Percentiles rank a stretch among this genome's conserved stretches.
These are phyloP conservation scores for Aspergillus sp. DNA, from an alignment of 2,329 filamentous ascomycete genomes.

Conservation along the genomic window DNA sequence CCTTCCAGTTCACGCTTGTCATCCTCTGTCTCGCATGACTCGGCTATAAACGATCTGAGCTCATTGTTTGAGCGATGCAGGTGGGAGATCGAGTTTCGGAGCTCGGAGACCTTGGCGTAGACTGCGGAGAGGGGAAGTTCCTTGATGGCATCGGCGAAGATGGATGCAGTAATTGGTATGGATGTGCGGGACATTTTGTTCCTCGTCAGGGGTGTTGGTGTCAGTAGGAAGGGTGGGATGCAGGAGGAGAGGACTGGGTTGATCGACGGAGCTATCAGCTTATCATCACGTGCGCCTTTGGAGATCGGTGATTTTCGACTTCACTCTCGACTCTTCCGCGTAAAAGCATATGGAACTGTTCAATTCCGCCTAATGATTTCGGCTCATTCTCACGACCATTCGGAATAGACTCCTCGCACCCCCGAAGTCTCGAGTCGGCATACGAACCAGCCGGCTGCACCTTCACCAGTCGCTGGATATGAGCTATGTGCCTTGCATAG, in stretches of 20 bases:
- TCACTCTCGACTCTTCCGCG: neutral
- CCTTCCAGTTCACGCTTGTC: conserved; percentile 25
- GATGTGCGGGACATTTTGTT: conserved; percentile 41
- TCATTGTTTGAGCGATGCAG: conserved; percentile 49
- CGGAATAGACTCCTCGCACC: neutral
- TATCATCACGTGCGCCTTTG: conserved; percentile 12
- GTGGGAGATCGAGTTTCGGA: conserved; percentile 51
- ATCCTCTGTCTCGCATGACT: conserved; percentile 45
- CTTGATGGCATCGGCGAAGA: conserved; percentile 48
- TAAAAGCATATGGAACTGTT: no score
- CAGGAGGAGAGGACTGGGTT: neutral
- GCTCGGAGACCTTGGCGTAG: conserved; percentile 52
- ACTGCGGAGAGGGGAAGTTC: conserved; percentile 50
- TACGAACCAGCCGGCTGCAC: neutral
- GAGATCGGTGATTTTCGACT: neutral
- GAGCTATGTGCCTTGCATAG: conserved; percentile 33
- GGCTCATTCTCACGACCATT: no score
- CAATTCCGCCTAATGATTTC: neutral
- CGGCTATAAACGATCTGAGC: conserved; percentile 41
- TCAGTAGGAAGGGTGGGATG: neutral
- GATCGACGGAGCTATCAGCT: no score
- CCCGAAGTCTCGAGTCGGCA: neutral
- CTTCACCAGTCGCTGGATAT: conserved; percentile 26
- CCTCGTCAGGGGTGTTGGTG: neutral
- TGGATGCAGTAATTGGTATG: conserved; percentile 40